phyloP scores from a whole-genome alignment of 805 yeast species.

The Priceomyces fermenticarens region DNA sequence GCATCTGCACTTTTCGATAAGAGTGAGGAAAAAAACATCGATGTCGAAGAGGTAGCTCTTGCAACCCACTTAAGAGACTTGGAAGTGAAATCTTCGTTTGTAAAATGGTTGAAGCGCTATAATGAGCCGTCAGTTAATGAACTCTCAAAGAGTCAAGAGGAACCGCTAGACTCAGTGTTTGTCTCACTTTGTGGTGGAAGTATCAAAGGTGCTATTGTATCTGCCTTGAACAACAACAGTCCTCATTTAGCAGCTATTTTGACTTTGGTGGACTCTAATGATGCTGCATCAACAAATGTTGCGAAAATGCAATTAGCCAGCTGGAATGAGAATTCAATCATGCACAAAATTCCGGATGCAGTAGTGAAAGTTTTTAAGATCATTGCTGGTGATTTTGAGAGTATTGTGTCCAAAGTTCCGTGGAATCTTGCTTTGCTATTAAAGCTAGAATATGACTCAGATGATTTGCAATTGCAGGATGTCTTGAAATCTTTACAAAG shows the following conservation, averaged over 20 bases:
- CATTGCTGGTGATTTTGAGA: slow-evolving; percentile 50
- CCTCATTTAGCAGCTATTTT: slow-evolving; percentile 69
- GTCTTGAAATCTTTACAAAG: slow-evolving; percentile 7
- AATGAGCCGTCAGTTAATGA: slow-evolving; percentile 32
- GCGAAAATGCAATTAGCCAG: slow-evolving; percentile 62
- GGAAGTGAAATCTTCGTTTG: slow-evolving; percentile 44
- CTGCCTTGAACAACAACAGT: slow-evolving; percentile 61
- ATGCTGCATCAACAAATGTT: slow-evolving; percentile 48
- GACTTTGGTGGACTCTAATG: slow-evolving; percentile 70
- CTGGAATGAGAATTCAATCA: slow-evolving; percentile 53
- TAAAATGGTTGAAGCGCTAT: slow-evolving; percentile 55
- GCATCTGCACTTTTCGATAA: slow-evolving; percentile 57
- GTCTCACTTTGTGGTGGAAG: slow-evolving; percentile 52
- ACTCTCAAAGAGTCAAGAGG: slow-evolving; percentile 15
- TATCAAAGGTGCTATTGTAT: slow-evolving; percentile 56
- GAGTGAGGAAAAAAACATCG: slow-evolving; percentile 7
- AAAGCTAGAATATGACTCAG: slow-evolving; percentile 60
- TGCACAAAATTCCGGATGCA: slow-evolving; percentile 48
- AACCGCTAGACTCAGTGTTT: slow-evolving; percentile 53
- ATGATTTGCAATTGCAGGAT: slow-evolving; percentile 10
- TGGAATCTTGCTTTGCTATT: slow-evolving; percentile 67
- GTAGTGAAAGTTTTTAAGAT: slow-evolving; percentile 62
- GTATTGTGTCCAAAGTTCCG: slow-evolving; percentile 45
- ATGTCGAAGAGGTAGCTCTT: slow-evolving; percentile 12
- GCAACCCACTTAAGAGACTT: slow-evolving; percentile 13